These are phyloP conservation scores for Acanthamoeba royreba DNA, from an alignment of 208 protist species.

Conservation along the genomic window DNA sequence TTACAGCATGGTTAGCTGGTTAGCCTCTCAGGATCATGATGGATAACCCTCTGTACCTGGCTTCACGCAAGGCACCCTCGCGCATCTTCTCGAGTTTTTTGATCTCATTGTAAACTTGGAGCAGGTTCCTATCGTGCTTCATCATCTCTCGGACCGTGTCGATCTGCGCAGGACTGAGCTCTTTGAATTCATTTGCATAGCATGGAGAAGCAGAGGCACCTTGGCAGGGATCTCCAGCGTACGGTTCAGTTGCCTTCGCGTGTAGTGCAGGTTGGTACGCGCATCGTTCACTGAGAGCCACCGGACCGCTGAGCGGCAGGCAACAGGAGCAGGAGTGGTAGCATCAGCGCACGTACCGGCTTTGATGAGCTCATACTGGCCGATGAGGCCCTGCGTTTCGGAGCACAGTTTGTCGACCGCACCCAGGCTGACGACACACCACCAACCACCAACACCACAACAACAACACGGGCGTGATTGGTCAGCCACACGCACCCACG, in stretches of 20 bases:
- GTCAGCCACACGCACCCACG: too few species aligned
- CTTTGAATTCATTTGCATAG: not conserved
- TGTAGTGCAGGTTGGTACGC: not conserved
- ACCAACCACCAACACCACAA: not conserved
- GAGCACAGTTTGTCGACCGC: not conserved
- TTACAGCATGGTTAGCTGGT: too few species aligned
- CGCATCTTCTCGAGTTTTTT: not conserved
- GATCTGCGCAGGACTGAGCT: not conserved
- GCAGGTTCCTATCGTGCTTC: not conserved
- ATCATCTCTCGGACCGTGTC: not conserved
- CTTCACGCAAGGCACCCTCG: not conserved
- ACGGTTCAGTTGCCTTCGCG: not conserved
- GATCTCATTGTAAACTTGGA: slow-evolving; percentile 1
- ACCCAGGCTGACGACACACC: not conserved
- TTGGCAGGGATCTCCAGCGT: not conserved
- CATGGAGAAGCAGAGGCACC: not conserved
- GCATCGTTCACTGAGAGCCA: slow-evolving; percentile 9
- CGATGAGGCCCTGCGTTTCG: not conserved
- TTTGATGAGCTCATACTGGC: slow-evolving; percentile 21
- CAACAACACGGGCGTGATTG: not conserved
- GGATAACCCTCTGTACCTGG: not conserved
- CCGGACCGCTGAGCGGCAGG: not conserved
- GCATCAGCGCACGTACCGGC: not conserved
- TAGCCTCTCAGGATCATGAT: not conserved
- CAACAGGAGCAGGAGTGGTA: not conserved